A percentile compares a stretch with the other conserved stretches of the same genome.
Evolutionary conservation across 106 monocot species (phyloP).

Genomic region (Phalaenopsis aphrodite): DNA sequence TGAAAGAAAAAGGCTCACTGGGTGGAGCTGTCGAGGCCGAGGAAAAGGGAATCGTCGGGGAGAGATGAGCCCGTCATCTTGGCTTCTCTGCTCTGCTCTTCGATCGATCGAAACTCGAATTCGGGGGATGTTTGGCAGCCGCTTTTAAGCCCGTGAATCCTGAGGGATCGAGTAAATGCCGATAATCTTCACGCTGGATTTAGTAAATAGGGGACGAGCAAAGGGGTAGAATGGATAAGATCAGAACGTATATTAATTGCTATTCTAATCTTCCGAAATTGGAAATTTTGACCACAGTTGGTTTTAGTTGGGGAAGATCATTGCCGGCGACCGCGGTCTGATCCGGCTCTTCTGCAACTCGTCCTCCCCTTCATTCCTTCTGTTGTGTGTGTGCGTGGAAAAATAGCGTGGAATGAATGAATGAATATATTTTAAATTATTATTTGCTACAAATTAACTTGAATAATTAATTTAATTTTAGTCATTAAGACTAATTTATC

Average conservation of each 20-base stretch:
- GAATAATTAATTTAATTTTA: no score
- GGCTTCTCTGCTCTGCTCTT: neutral
- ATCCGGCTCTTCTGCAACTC: no score
- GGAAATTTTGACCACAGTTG: neutral
- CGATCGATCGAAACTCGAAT: neutral
- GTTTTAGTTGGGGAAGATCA: neutral
- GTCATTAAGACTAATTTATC: no score
- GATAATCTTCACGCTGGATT: neutral
- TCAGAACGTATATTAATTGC: neutral
- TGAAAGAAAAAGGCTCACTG: slow-evolving; percentile 41
- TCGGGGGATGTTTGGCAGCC: neutral
- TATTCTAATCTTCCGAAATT: neutral
- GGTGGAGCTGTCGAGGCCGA: slow-evolving; percentile 93
- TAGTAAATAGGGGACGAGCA: no score
- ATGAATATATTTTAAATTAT: no score
- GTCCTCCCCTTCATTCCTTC: no score
- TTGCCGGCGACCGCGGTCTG: no score
- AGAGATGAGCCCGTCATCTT: slow-evolving; percentile 37
- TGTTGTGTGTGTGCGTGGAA: no score
- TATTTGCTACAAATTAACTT: no score
- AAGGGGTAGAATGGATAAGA: neutral
- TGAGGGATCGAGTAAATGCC: neutral
- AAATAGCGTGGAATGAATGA: no score
- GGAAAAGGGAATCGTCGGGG: slow-evolving; percentile 66
- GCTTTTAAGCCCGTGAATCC: no score